These are phyloP conservation scores for Nasturtium officinale DNA, from an alignment of 345 rosid genomes.

Conservation along the genomic window DNA sequence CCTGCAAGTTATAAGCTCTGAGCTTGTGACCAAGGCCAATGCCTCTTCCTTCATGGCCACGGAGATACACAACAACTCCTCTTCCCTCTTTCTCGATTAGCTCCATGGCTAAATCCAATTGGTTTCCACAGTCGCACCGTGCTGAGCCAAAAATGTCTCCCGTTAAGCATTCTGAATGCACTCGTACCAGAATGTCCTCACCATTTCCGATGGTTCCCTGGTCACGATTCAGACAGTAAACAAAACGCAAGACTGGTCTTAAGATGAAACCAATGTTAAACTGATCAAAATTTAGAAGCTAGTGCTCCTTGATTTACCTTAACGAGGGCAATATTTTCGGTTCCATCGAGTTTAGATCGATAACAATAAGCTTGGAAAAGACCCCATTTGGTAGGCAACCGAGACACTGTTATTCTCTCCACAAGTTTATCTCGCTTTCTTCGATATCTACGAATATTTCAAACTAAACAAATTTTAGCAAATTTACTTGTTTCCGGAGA, in stretches of 20 bases:
- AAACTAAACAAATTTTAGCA: background rate
- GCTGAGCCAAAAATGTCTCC: constrained; percentile 87
- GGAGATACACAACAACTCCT: constrained; percentile 78
- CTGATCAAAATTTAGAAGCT: constrained; percentile 2
- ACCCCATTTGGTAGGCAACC: constrained; percentile 86
- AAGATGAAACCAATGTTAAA: background rate
- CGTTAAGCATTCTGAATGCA: constrained; percentile 87
- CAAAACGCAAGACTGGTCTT: constrained; percentile 14
- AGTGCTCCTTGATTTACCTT: constrained; percentile 52
- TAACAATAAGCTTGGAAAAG: constrained; percentile 72
- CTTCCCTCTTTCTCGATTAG: constrained; percentile 66
- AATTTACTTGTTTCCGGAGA: background rate
- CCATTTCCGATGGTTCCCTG: constrained; percentile 83
- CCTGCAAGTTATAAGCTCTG: constrained; percentile 81
- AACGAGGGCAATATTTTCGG: constrained; percentile 75
- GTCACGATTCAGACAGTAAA: constrained; percentile 6
- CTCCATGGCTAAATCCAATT: constrained; percentile 77
- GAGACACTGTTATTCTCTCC: constrained; percentile 62
- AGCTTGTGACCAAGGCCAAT: constrained; percentile 91
- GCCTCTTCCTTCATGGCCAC: constrained; percentile 95
- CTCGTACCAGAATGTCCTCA: constrained; percentile 79
- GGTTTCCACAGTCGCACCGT: constrained; percentile 87
- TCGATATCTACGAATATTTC: constrained; percentile 53
- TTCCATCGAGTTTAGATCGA: constrained; percentile 70
- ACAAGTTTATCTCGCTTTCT: constrained; percentile 82